Percentiles rank a stretch among this genome's conserved stretches.
Conservation (phyloP, 2,329 filamentous ascomycete species). For the Aureobasidium sp. region DNA sequence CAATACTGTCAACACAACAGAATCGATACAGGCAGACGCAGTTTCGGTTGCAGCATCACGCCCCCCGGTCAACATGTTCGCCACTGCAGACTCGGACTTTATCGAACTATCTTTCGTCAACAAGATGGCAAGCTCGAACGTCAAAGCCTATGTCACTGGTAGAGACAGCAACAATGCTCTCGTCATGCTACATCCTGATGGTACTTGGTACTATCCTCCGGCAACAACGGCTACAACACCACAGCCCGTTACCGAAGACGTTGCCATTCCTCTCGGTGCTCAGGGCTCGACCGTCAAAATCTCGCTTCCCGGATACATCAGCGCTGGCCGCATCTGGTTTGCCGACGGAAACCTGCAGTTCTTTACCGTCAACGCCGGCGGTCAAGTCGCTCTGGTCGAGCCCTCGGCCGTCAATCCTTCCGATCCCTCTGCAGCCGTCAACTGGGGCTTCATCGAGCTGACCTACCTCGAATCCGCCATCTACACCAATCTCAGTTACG, state of each 20-base stretch:
- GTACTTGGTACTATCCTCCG: conserved; percentile 38
- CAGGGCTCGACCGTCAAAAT: conserved; percentile 34
- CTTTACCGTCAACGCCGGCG: conserved; percentile 33
- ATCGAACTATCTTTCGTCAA: conserved; percentile 34
- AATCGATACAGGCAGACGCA: conserved; percentile 8
- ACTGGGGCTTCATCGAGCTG: conserved; percentile 41
- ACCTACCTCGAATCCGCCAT: conserved; percentile 39
- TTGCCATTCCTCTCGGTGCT: conserved; percentile 39
- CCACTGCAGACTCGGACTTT: background rate
- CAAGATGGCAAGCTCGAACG: conserved; percentile 32
- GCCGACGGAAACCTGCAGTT: conserved; percentile 39
- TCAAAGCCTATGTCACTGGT: conserved; percentile 44
- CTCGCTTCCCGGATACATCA: conserved; percentile 36
- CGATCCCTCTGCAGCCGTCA: conserved; percentile 36
- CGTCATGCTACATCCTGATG: conserved; percentile 40
- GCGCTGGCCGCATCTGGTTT: conserved; percentile 42
- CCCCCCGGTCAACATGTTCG: conserved; percentile 3
- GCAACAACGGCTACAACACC: conserved; percentile 32
- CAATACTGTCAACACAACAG: conserved; percentile 24
- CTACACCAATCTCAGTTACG: conserved; percentile 35
- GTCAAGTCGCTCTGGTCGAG: conserved; percentile 38
- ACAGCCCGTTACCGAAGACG: conserved; percentile 31
- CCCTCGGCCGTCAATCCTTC: conserved; percentile 37
- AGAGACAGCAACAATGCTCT: conserved; percentile 35
- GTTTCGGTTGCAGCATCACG: background rate